Base-by-base conservation (phyloP, 2,329 filamentous ascomycete species). In the Rutstroemia sp. region DNA sequence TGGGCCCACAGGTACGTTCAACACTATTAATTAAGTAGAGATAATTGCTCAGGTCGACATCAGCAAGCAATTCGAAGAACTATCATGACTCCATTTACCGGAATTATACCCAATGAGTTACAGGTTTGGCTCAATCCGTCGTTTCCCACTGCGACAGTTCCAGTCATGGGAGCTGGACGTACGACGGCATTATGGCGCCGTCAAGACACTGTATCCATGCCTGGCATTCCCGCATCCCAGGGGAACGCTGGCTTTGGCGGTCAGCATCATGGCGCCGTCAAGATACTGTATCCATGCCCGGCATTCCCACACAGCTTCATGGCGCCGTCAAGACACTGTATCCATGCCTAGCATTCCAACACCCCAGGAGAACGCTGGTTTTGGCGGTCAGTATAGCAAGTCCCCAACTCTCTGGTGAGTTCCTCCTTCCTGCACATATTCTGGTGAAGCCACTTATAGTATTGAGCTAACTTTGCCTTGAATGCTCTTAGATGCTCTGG, bases 181-280 rank as follows among this genome's bases (percentile, higher is more conserved):
- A 57, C 23, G 10, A 39, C 44, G 34, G 40, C 46, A 30, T 44
- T 44, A 23, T 57, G 55, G 55, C 55, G 55, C 25, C 42, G 50
- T 14, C 45, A 40, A 16, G 55, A 57, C 19, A 38, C 10, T 14
- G 7, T 16, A 4, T 44, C 44, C 30, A 27, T 51, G 36, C 21
- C 44, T 12, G 19, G 30, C 19, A 25, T 42, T n/a, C 10, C 50
- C 14, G 10, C 44, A 34, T 6, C 45, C 16, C 42, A 45, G 44
- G 38, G 14, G 42, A 25, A 27, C 42, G 12, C 21, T 8, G 25
- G 47, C 6, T 21, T 21, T 10, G 30, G 23, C 25, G 50, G 36
- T 44, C 44, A 44, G 8, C 12, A 34, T 54, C n/a, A n/a, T n/a
- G n/a, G n/a, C n/a, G n/a, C n/a, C n/a, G n/a, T n/a, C 45, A 40